Base-by-base conservation (phyloP, 495 filamentous ascomycete species). In the Neurospora sp. region DNA sequence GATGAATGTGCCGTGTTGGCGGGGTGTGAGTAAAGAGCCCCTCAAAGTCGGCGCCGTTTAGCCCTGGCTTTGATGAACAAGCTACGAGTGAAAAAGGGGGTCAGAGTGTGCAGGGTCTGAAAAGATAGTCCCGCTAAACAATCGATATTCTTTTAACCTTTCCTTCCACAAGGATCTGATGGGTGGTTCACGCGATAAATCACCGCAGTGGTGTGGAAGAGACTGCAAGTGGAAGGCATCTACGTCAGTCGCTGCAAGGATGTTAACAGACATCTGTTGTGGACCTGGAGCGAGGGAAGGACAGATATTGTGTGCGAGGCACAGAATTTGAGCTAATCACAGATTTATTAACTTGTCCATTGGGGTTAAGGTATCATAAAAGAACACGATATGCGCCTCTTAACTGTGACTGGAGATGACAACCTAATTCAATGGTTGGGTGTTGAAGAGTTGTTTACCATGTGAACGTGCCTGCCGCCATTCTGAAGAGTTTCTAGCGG, bases 201-300 rank as follows among this genome's bases (percentile, higher is more conserved):
- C 53, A 61, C 53, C 53, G 22, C 22, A 31, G 22, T 31, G 11
- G 10, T 22, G 20, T 53, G 44, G 27, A 48, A 48, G n/a, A 38
- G 39, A 44, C 18, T 27, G 39, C 12, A 27, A 16, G 18, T 44
- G 71, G 73, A 68, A 73, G 68, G 71, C 44, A 72, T 46, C 73
- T 72, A 76, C 75, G 77, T 75, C 77, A 78, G 77, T 75, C 70
- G 73, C 75, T 69, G 66, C 74, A 70, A 70, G 73, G 73, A 72
- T 73, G 11, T 18, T 11, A 31, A 31, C 2, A 31, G 27, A 66
- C 53, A 66, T 35, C 14, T 66, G 53, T 35, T 61, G 22, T 61
- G 53, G 53, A 37, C 53, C 18, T 35, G 3, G 53, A 16, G 53
- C 53, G 22, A 31, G 53, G 27, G 53, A 35, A 61, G 53, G 27